Evolutionary conservation across 176 grass and related monocot genomes (phyloP).

Genomic region (Zoysia pacifica): DNA sequence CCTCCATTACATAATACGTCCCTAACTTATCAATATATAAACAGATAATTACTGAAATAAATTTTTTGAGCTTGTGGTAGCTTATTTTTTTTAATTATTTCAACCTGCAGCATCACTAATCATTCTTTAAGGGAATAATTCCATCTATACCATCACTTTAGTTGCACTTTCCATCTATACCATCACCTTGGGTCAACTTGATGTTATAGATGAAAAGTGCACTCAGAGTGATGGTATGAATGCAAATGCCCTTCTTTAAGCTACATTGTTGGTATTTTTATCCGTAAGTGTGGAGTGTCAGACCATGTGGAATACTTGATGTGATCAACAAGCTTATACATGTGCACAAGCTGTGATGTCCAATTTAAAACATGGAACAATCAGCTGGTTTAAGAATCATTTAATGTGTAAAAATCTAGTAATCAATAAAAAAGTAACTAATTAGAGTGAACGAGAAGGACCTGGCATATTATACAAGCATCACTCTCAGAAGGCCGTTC

Average conservation of each 20-base stretch:
- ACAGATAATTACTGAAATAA: neutral
- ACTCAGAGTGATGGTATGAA: too few species aligned
- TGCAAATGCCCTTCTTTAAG: neutral
- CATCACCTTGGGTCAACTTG: too few species aligned
- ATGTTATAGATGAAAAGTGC: too few species aligned
- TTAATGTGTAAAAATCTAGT: neutral
- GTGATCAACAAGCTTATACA: constrained; percentile 7
- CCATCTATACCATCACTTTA: too few species aligned
- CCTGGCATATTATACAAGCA: constrained; percentile 79
- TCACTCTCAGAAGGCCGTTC: constrained; percentile 51
- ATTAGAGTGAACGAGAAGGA: constrained; percentile 42
- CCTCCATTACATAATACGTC: neutral
- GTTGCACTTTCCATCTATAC: too few species aligned
- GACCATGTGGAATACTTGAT: neutral
- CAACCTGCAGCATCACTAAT: neutral
- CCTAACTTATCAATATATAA: constrained; percentile 15
- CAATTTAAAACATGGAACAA: neutral
- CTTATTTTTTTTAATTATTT: neutral
- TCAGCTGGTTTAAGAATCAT: neutral
- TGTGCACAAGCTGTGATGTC: neutral
- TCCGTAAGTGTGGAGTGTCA: neutral
- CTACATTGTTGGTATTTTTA: neutral
- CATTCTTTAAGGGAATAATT: neutral
- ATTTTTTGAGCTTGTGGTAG: constrained; percentile 3
- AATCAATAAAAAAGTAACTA: constrained; percentile 17